Percentiles rank a stretch among this genome's conserved stretches.
Evolutionary conservation across 148 eudicot genomes (phyloP).

Genomic region (Amaranthus palmeri): DNA sequence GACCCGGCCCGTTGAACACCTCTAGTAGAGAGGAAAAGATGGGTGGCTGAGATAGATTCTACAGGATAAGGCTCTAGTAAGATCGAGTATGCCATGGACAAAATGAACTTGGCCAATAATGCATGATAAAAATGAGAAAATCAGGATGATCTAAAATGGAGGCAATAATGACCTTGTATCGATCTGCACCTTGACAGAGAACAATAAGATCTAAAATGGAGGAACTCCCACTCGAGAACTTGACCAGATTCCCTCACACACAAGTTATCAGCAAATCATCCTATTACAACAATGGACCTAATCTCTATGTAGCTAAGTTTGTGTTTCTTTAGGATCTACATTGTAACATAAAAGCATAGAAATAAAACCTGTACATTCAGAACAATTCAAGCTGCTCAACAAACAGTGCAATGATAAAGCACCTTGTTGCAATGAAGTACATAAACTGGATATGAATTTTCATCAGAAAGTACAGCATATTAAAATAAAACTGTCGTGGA

Average conservation of each 20-base stretch:
- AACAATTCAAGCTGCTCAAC: no score
- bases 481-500: neutral
- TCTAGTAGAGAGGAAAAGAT: constrained; percentile 45
- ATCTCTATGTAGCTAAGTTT: constrained; percentile 28
- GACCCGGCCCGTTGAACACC: no score
- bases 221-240: constrained; percentile 39
- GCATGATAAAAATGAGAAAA: constrained; percentile 57
- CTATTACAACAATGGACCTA: constrained; percentile 39
- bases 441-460: neutral
- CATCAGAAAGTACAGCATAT: neutral
- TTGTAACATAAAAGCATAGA: no score
- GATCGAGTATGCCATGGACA: constrained; percentile 6
- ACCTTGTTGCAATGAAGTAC: neutral
- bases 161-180: constrained; percentile 51
- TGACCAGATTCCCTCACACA: constrained; percentile 43
- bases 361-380: no score
- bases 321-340: constrained; percentile 23
- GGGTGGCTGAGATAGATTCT: constrained; percentile 21
- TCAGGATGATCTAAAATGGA: constrained; percentile 56
- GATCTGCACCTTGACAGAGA: constrained; percentile 62
- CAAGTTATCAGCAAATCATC: constrained; percentile 53
- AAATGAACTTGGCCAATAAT: constrained; percentile 47
- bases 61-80: neutral
- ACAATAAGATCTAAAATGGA: constrained; percentile 51
- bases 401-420: neutral